Conservation (phyloP, 768 basidiomycete genomes). For the Leucocoprinus birnbaumii region DNA sequence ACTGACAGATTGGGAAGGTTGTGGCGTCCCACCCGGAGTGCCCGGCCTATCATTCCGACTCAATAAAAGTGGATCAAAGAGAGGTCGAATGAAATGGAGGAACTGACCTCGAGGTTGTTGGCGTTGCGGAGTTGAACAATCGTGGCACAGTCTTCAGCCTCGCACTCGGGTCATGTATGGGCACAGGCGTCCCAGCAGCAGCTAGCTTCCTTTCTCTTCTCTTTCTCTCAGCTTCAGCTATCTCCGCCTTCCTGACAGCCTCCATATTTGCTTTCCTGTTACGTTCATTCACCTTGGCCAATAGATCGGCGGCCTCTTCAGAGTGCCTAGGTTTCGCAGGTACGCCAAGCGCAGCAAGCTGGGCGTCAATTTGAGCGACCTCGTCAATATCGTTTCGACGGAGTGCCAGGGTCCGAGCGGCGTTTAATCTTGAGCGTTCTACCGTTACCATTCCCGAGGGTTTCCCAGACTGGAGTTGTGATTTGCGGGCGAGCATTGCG, state of each 20-base stretch:
- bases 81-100: neutral
- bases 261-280: slow-evolving; percentile 86
- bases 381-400: slow-evolving; percentile 71
- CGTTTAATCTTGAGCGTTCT: slow-evolving; percentile 65
- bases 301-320: slow-evolving; percentile 40
- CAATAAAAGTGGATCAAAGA: neutral
- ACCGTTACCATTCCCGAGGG: slow-evolving; percentile 39
- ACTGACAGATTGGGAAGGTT: slow-evolving; percentile 18
- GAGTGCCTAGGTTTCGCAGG: slow-evolving; percentile 16
- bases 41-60: slow-evolving; percentile 33
- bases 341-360: slow-evolving; percentile 53
- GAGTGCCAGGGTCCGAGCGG: slow-evolving; percentile 70
- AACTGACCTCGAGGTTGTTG: slow-evolving; percentile 59
- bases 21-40: slow-evolving; percentile 30
- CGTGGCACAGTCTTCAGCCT: slow-evolving; percentile 64
- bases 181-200: slow-evolving; percentile 34
- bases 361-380: slow-evolving; percentile 55
- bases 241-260: slow-evolving; percentile 73
- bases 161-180: slow-evolving; percentile 52
- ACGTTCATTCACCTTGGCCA: slow-evolving; percentile 85
- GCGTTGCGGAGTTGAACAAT: slow-evolving; percentile 46
- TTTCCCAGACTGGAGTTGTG: slow-evolving; percentile 31
- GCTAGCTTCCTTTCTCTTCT: slow-evolving; percentile 61
- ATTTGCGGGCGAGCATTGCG: slow-evolving; percentile 75
- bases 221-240: slow-evolving; percentile 66